Evolutionary conservation across 2,329 filamentous ascomycete species (phyloP).

Genomic region (Akanthomyces uredinophilus): DNA sequence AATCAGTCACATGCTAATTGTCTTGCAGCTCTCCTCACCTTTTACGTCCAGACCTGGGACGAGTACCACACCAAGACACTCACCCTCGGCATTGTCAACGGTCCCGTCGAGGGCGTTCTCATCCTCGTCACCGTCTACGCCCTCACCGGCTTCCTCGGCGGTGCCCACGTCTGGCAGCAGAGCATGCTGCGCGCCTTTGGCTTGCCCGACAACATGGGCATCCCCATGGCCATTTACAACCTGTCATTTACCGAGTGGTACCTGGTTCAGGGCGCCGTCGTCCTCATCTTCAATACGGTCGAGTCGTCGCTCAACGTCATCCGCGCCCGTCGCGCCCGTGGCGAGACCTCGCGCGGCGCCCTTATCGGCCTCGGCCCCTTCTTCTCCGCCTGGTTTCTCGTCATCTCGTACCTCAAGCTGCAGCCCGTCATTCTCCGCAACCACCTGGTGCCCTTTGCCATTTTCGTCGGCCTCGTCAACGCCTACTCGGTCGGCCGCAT

Average conservation of each 20-base stretch:
- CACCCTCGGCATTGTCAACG: constrained; percentile 85
- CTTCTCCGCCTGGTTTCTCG: constrained; percentile 69
- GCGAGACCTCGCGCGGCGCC: constrained; percentile 66
- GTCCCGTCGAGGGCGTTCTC: constrained; percentile 89
- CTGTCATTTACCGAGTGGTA: constrained; percentile 90
- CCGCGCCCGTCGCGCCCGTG: constrained; percentile 67
- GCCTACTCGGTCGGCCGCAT: constrained; percentile 94
- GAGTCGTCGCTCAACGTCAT: constrained; percentile 81
- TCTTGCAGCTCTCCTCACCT: constrained; percentile 73
- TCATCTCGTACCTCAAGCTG: constrained; percentile 74
- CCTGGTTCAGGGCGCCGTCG: constrained; percentile 75
- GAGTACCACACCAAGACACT: constrained; percentile 98
- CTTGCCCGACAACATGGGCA: constrained; percentile 55
- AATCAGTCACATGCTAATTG: constrained; percentile 14
- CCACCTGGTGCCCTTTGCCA: constrained; percentile 82
- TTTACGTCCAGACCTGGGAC: constrained; percentile 98
- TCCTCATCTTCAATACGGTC: constrained; percentile 80
- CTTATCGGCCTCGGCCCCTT: constrained; percentile 82
- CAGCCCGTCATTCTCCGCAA: constrained; percentile 77
- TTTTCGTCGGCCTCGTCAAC: constrained; percentile 87
- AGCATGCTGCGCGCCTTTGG: constrained; percentile 69
- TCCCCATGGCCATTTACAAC: constrained; percentile 69
- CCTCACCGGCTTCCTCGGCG: constrained; percentile 78
- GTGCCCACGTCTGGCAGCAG: constrained; percentile 89
- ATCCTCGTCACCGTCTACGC: constrained; percentile 77